phyloP scores from a whole-genome alignment of 495 filamentous ascomycete species.

The Cercophora newfieldiana region DNA sequence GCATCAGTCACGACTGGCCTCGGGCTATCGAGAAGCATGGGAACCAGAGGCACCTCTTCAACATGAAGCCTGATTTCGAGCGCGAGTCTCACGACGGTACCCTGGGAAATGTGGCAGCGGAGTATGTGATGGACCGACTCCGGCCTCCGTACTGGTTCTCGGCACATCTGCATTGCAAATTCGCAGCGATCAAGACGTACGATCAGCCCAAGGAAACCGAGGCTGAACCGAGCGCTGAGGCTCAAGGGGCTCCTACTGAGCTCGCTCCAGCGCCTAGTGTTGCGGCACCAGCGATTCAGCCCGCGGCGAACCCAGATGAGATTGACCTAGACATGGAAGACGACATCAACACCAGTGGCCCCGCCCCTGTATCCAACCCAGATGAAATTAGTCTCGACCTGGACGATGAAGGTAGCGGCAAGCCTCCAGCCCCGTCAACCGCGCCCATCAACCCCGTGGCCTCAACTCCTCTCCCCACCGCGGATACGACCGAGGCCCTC shows the following conservation, averaged over 20 bases:
- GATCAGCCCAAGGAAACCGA: constrained; percentile 34
- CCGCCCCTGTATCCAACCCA: constrained; percentile 33
- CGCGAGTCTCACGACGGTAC: constrained; percentile 69
- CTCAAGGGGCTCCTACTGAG: neutral
- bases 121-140: constrained; percentile 74
- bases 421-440: constrained; percentile 4
- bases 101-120: constrained; percentile 76
- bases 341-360: constrained; percentile 10
- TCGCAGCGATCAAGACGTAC: constrained; percentile 69
- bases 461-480: neutral
- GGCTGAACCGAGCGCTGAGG: constrained; percentile 1
- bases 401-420: constrained; percentile 43
- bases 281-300: neutral
- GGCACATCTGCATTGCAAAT: constrained; percentile 89
- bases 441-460: neutral
- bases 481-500: constrained; percentile 53
- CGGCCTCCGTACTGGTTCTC: constrained; percentile 90
- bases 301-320: constrained; percentile 15
- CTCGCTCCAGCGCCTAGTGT: neutral
- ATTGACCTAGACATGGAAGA: constrained; percentile 23
- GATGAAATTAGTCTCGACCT: constrained; percentile 59
- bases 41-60: constrained; percentile 61
- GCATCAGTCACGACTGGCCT: constrained; percentile 96
- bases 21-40: constrained; percentile 74
- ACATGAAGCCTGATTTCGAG: constrained; percentile 68